Evolutionary conservation across 1,139 yeast species (phyloP).

Genomic region (Arxiozyma bovina): DNA sequence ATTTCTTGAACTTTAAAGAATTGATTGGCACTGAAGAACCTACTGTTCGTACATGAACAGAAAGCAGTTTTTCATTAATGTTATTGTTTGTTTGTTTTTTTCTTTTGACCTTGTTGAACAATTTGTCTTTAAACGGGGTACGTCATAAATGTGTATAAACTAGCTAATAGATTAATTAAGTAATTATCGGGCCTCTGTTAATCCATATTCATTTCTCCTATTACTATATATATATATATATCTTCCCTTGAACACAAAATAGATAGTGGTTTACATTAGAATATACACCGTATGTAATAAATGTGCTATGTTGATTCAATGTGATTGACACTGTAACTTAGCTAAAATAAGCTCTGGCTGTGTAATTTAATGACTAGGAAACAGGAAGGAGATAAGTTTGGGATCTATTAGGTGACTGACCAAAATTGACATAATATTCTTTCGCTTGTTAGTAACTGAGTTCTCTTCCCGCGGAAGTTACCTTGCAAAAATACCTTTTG

Average conservation of each 20-base stretch:
- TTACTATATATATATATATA: neutral
- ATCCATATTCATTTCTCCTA: neutral
- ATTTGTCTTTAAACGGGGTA: neutral
- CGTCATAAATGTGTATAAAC: neutral
- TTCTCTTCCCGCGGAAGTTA: neutral
- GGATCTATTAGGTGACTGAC: neutral
- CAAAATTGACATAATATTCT: no score
- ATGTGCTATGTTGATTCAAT: neutral
- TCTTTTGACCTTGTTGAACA: neutral
- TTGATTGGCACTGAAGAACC: constrained; percentile 80
- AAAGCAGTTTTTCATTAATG: neutral
- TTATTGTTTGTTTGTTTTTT: neutral
- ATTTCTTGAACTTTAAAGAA: constrained; percentile 64
- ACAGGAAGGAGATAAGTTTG: no score
- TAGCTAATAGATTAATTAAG: neutral
- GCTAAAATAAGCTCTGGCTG: neutral
- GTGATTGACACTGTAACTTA: neutral
- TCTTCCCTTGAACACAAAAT: neutral
- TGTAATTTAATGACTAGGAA: neutral
- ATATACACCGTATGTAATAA: no score
- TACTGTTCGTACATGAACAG: constrained; percentile 45
- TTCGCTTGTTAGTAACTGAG: neutral
- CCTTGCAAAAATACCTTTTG: no score
- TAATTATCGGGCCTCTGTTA: neutral
- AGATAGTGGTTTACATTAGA: neutral